phyloP scores from a whole-genome alignment of 2,329 filamentous ascomycete genomes.

The Colletotrichum magnum region DNA sequence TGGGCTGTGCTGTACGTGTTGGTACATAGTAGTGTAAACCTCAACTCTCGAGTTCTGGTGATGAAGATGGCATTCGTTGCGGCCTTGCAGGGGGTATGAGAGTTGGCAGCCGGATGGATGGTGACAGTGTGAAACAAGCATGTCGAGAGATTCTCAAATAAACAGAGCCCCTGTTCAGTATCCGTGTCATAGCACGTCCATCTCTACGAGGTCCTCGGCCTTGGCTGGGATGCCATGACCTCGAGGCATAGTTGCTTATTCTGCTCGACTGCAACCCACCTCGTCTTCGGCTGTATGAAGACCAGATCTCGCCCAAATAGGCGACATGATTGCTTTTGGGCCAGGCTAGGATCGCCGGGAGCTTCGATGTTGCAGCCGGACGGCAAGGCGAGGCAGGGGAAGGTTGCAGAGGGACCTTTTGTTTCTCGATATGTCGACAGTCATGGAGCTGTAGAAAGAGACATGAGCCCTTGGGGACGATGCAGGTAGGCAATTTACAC shows the following conservation, averaged over 20 bases:
- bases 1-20: constrained; percentile 4
- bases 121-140: constrained; percentile 39
- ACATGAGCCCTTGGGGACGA: constrained; percentile 2
- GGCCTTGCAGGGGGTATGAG: not conserved
- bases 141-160: constrained; percentile 36
- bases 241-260: constrained; percentile 35
- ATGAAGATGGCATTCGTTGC: not conserved
- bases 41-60: not conserved
- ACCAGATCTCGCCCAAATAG: constrained; percentile 35
- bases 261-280: constrained; percentile 24
- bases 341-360: constrained; percentile 34
- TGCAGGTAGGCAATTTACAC: constrained; percentile 18
- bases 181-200: not conserved
- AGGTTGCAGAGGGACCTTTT: constrained; percentile 19
- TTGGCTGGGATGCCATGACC: constrained; percentile 16
- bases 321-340: constrained; percentile 32
- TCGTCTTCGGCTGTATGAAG: constrained; percentile 17
- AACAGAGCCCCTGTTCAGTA: constrained; percentile 14
- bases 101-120: constrained; percentile 15
- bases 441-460: constrained; percentile 28
- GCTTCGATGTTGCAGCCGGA: constrained; percentile 38
- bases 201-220: constrained; percentile 6
- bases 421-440: constrained; percentile 12
- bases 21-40: not conserved
- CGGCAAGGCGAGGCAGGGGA: constrained; percentile 36